These are phyloP conservation scores for Dendrobium huoshanense DNA, from an alignment of 106 monocot genomes.

Conservation along the genomic window DNA sequence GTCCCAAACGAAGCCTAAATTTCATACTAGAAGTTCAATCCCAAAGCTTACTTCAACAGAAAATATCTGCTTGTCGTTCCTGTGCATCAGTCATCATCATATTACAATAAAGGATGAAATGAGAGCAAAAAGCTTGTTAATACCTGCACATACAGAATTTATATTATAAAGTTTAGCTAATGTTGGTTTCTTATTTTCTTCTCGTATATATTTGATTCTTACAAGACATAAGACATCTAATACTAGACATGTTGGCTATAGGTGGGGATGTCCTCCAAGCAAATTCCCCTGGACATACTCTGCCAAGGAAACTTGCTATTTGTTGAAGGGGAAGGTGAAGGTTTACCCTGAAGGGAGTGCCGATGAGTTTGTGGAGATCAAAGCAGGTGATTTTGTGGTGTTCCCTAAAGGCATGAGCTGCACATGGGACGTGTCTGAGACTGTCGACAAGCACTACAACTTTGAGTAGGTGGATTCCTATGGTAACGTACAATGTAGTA, in stretches of 20 bases:
- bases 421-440: conserved; percentile 58
- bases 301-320: conserved; percentile 66
- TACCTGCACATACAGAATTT: too few relatives aligned
- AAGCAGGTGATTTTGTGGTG: conserved; percentile 56
- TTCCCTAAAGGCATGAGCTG: conserved; percentile 72
- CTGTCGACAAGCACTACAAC: conserved; percentile 61
- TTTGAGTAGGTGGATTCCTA: conserved; percentile 25
- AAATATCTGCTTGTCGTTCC: too few relatives aligned
- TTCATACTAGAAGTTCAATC: too few relatives aligned
- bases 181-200: too few relatives aligned
- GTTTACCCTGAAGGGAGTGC: conserved; percentile 53
- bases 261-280: conserved; percentile 70
- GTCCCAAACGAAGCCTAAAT: too few relatives aligned
- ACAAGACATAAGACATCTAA: neutral
- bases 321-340: conserved; percentile 70
- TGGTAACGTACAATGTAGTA: neutral
- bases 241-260: neutral
- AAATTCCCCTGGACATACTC: conserved; percentile 71
- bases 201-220: too few relatives aligned
- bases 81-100: too few relatives aligned
- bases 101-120: too few relatives aligned
- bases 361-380: conserved; percentile 54
- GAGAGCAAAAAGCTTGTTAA: too few relatives aligned
- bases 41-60: too few relatives aligned
- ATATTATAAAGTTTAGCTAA: too few relatives aligned